These are phyloP conservation scores for Globisporangium cystogenes DNA, from an alignment of 352 stramenopile genomes.

Conservation along the genomic window DNA sequence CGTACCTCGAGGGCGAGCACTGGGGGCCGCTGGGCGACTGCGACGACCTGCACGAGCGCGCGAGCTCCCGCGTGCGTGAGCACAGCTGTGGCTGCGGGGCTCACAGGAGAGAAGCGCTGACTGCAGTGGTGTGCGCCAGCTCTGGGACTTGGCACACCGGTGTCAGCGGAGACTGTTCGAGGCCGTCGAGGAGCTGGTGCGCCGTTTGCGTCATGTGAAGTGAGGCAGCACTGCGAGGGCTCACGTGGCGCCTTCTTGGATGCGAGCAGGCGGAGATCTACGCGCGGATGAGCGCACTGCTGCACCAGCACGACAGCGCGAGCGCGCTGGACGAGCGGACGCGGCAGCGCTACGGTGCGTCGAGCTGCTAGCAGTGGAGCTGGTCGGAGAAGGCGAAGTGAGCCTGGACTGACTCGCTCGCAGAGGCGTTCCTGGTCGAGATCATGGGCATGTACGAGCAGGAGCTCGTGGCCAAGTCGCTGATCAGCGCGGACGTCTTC, in stretches of 20 bases:
- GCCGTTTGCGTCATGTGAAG: too few relatives aligned
- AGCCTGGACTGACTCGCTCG: neutral
- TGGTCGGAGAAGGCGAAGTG: neutral
- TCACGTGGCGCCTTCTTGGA: too few relatives aligned
- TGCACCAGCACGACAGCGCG: constrained; percentile 13
- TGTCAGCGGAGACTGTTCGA: constrained; percentile 47
- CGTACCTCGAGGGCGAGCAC: constrained; percentile 57
- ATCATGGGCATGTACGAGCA: constrained; percentile 73
- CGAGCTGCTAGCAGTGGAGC: neutral
- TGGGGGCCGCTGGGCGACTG: constrained; percentile 55
- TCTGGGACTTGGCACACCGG: constrained; percentile 70
- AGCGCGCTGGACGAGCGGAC: constrained; percentile 28
- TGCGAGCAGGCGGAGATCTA: constrained; percentile 23
- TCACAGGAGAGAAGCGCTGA: too few relatives aligned
- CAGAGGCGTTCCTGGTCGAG: constrained; percentile 58
- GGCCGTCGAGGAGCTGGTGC: constrained; percentile 44
- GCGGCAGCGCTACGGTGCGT: constrained; percentile 45
- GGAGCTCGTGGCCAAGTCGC: constrained; percentile 71
- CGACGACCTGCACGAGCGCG: constrained; percentile 35
- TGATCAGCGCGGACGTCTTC: constrained; percentile 67
- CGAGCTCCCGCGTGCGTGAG: constrained; percentile 43
- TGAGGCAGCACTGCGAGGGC: too few relatives aligned
- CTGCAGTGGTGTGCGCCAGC: constrained; percentile 23
- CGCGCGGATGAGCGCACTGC: constrained; percentile 30
- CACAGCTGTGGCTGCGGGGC: too few relatives aligned